Percentiles rank a stretch among this genome's conserved stretches.
phyloP scores from a whole-genome alignment of 805 yeast genomes.

The Candida easanensis region DNA sequence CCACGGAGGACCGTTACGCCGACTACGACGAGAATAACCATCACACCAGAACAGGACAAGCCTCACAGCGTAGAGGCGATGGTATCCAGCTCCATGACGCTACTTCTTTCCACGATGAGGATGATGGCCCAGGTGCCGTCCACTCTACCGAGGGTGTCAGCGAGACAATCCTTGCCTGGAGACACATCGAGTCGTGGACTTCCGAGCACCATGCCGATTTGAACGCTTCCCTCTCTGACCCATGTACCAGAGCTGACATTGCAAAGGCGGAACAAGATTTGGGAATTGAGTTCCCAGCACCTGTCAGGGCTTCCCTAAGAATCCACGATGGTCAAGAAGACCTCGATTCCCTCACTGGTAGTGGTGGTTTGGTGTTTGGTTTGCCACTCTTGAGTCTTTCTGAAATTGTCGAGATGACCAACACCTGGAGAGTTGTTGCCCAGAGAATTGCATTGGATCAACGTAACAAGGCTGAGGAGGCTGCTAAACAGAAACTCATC shows the following conservation, averaged over 20 bases:
- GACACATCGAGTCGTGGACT: conserved; percentile 84
- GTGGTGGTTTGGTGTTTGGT: conserved; percentile 76
- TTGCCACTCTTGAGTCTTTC: conserved; percentile 77
- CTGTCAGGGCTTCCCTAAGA: conserved; percentile 75
- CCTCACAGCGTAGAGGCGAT: conserved; percentile 4
- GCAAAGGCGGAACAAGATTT: conserved; percentile 82
- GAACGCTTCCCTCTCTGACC: conserved; percentile 69
- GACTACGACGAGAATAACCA: conserved; percentile 52
- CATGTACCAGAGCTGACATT: conserved; percentile 79
- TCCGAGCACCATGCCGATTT: conserved; percentile 77
- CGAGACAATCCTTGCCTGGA: conserved; percentile 79
- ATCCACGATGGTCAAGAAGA: conserved; percentile 90
- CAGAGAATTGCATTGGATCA: conserved; percentile 34
- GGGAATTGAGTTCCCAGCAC: conserved; percentile 69
- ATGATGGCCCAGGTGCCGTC: conserved; percentile 27
- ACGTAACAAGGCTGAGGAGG: conserved; percentile 24
- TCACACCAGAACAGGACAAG: conserved; percentile 30
- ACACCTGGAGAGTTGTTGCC: conserved; percentile 79
- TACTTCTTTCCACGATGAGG: conserved; percentile 37
- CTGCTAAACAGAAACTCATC: conserved; percentile 19
- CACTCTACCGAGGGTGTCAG: conserved; percentile 60
- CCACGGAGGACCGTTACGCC: conserved; percentile 68
- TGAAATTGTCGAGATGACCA: conserved; percentile 75
- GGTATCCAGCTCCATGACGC: conserved; percentile 25
- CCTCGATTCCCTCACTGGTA: conserved; percentile 67